Evolutionary conservation across 768 basidiomycete species (phyloP), one percentile per base, ranked within the genome.

Genomic region (Mycena epipterygia): DNA sequence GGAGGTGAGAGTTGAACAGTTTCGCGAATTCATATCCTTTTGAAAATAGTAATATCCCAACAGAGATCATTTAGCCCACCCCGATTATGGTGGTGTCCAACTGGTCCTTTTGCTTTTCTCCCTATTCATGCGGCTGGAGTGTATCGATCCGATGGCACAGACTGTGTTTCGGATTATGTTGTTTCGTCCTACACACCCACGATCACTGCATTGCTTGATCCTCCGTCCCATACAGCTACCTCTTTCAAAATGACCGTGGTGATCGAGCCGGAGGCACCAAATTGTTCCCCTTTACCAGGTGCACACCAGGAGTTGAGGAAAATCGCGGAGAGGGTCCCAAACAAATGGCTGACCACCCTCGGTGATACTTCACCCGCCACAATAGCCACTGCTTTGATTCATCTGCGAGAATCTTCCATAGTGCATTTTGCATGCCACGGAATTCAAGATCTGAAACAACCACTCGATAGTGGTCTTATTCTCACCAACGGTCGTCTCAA

Each of bases 361-460:
- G 46, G 5, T 25, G 12, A 29, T 8, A 30, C 8, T n/a, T n/a
- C n/a, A n/a, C n/a, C n/a, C 9, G 37, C 41, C 9, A 30, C 25
- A n/a, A 37, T 57, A 5, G 32, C 55, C n/a, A 11, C 19, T 14
- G 51, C 19, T 3, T 11, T 52, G 7, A 5, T 4, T 3, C 30
- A 58, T 58, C 73, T 74, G 37, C 37, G 61, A 42, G 53, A 39
- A 29, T 55, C 41, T 30, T 56, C 53, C 6, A 52, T 76, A 12
- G 77, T 80, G 2, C 82, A 84, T 64, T 70, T 84, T 17, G 78
- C 81, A 1, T 82, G 81, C 44, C 79, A 79, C 3, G 79, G 76
- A 11, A 69, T 66, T 37, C 75, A 83, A 37, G 71, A 82, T 49
- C 3, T 57, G 19, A 5, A 29, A 12, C 67, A 71, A 5, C 79